Base-by-base conservation (phyloP, 2,329 filamentous ascomycete species). In the Capronia americana region DNA sequence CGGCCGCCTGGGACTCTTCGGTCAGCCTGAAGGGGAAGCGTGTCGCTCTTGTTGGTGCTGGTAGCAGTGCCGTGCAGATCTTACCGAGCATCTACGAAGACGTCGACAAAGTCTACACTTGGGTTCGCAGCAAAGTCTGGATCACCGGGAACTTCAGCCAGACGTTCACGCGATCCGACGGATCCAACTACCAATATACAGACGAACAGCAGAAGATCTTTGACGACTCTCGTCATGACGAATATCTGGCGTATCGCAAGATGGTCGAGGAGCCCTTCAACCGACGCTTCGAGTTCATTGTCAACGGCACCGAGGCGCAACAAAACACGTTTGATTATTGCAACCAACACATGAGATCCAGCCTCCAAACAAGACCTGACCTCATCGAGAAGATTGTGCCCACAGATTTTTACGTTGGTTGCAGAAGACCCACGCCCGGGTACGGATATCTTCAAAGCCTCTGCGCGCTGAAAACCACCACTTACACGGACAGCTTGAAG, bases 371-470 rank as follows among this genome's bases (percentile, higher is more conserved):
- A 64, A 24, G 38, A 24, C 70, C 74, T 1, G 74, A 75, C 1
- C 73, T 84, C 8, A 71, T 74, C 38, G 77, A 81, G 17, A 79
- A 78, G 53, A 79, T 84, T 59, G 81, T 83, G 41, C 81, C 81
- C 1, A 81, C 81, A 56, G 78, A 79, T 66, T 81, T 80, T 72
- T 75, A 75, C 28, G 74, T 79, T 5, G 79, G 79, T 14, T 81
- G 79, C 65, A 72, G 79, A 17, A 71, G 80, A 56, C 70, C 77
- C 0, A 82, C 79, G 0, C 80, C 80, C 0, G 80, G 79, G 3
- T 75, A 76, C 38, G 71, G 71, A 1, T 68, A 66, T 60, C 58
- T 68, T 8, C 51, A 68, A 56, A 48, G 32, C 20, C 58, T 68
- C 1, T 32, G 20, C 23, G 44, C 23, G 2, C 24, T 41, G 34